phyloP scores from a whole-genome alignment of 805 yeast species.

The Cyberlindnera galapagoensis region DNA sequence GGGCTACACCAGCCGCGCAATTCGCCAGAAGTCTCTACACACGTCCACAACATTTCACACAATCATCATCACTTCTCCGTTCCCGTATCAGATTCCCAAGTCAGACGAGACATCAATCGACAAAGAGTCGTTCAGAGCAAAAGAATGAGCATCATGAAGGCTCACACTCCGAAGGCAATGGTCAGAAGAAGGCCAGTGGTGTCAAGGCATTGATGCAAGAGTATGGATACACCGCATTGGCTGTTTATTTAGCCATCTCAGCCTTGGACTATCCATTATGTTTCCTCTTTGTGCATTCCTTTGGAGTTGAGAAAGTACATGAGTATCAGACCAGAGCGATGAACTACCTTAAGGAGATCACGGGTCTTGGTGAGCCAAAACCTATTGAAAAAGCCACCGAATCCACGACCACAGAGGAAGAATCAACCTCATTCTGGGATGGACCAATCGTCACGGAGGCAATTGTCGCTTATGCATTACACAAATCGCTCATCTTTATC shows the following conservation, averaged over 20 bases:
- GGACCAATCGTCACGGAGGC: slow-evolving; percentile 69
- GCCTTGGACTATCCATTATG: slow-evolving; percentile 78
- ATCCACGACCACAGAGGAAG: slow-evolving; percentile 6
- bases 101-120: slow-evolving; percentile 11
- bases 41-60: slow-evolving; percentile 1
- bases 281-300: slow-evolving; percentile 73
- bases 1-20: too few relatives aligned
- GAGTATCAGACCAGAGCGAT: slow-evolving; percentile 57
- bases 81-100: slow-evolving; percentile 4
- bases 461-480: slow-evolving; percentile 87
- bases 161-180: too few relatives aligned
- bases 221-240: slow-evolving; percentile 89
- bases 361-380: slow-evolving; percentile 46
- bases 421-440: slow-evolving; percentile 18
- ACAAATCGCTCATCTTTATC: slow-evolving; percentile 77
- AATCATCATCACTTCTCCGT: slow-evolving; percentile 3
- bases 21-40: too few relatives aligned
- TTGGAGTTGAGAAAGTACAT: slow-evolving; percentile 78
- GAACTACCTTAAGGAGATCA: slow-evolving; percentile 29
- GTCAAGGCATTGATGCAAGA: slow-evolving; percentile 64
- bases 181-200: slow-evolving; percentile 21
- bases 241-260: slow-evolving; percentile 71
- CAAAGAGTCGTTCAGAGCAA: slow-evolving; percentile 3
- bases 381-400: slow-evolving; percentile 16
- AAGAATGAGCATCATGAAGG: neutral